A percentile compares a stretch with the other conserved stretches of the same genome.
Evolutionary conservation across 2,329 filamentous ascomycete species (phyloP).

Genomic region (Apiospora koreana): DNA sequence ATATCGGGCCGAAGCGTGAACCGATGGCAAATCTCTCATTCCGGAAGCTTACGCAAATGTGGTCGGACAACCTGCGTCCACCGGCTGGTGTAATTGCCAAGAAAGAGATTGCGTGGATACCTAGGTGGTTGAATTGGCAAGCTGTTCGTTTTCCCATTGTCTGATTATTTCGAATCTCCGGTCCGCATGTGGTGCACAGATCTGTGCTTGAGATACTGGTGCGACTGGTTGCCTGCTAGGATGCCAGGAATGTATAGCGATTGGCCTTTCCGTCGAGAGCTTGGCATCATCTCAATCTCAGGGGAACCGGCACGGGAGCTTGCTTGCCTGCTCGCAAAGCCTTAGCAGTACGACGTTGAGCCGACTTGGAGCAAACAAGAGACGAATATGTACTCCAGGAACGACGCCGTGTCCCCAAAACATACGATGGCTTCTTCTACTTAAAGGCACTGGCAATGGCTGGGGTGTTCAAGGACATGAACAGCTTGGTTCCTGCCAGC

Average conservation of each 20-base stretch:
- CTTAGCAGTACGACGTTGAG: not conserved
- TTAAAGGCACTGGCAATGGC: not conserved
- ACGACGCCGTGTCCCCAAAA: not conserved
- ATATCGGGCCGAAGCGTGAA: too few species aligned
- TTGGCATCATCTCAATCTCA: not conserved
- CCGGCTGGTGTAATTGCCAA: too few species aligned
- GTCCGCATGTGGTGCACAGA: not conserved
- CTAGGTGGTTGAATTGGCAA: not conserved
- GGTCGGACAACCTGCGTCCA: not conserved
- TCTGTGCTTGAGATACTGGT: not conserved
- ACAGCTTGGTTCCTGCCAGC: not conserved
- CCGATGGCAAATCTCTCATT: too few species aligned
- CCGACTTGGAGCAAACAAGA: not conserved
- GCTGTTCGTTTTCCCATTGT: not conserved
- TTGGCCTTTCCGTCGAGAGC: not conserved
- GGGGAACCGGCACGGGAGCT: not conserved
- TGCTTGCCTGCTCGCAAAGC: not conserved
- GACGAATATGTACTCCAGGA: not conserved
- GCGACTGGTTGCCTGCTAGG: not conserved
- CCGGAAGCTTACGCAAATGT: not conserved
- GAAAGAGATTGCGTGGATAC: not conserved
- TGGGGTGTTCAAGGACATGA: too few species aligned
- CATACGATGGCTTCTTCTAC: not conserved
- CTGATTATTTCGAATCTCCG: not conserved
- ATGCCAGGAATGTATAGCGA: not conserved